Conservation (phyloP, 768 basidiomycete species). For the Rhizopogon vesiculosus region DNA sequence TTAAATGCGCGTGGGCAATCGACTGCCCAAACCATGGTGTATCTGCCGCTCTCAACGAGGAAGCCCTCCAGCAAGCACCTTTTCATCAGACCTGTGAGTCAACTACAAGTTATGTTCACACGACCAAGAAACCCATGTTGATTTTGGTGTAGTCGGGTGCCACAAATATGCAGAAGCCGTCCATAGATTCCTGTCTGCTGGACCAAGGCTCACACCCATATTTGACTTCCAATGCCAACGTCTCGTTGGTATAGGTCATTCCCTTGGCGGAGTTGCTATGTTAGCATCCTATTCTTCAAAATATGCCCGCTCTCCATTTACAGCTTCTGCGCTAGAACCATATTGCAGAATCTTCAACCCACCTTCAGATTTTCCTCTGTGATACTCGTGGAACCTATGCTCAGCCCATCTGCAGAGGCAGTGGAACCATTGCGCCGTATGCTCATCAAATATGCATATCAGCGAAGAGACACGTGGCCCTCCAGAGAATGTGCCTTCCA, state of each 20-base stretch:
- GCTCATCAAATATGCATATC: constrained; percentile 44
- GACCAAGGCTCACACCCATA: constrained; percentile 30
- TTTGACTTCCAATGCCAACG: constrained; percentile 47
- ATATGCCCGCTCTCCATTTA: constrained; percentile 1
- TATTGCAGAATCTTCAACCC: constrained; percentile 47
- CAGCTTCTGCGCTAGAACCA: constrained; percentile 32
- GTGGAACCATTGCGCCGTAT: constrained; percentile 34
- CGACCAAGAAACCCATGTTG: not conserved
- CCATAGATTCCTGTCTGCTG: constrained; percentile 49
- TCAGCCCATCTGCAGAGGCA: constrained; percentile 46
- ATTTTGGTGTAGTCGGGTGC: constrained; percentile 46
- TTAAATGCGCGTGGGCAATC: constrained; percentile 52
- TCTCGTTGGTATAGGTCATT: constrained; percentile 65
- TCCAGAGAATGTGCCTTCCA: constrained; percentile 36
- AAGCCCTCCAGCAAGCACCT: constrained; percentile 36
- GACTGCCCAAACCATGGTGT: constrained; percentile 75
- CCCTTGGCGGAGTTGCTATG: constrained; percentile 63
- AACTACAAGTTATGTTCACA: not conserved
- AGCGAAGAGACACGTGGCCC: constrained; percentile 50
- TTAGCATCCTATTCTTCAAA: constrained; percentile 23
- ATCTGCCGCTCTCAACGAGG: constrained; percentile 49
- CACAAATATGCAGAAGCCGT: constrained; percentile 57
- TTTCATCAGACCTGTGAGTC: constrained; percentile 45
- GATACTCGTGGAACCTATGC: constrained; percentile 61
- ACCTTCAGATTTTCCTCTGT: constrained; percentile 42